Conservation (phyloP, 2,329 filamentous ascomycete species). For the Phialophora chinensis region DNA sequence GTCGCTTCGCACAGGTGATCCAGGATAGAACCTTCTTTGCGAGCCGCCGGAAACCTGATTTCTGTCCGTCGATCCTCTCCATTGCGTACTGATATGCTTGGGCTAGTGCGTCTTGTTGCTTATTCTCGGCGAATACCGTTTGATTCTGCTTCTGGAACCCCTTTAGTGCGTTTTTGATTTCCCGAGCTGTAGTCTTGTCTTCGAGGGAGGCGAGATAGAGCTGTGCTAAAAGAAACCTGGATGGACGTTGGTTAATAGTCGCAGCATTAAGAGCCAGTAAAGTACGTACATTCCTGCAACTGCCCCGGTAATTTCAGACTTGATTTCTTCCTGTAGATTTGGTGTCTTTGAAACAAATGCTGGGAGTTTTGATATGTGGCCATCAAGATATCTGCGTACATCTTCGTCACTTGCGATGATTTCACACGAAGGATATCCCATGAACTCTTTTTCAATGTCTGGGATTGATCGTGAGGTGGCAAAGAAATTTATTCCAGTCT, state of each 20-base stretch:
- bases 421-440: background rate
- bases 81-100: no score
- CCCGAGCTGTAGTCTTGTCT: background rate
- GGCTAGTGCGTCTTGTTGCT: no score
- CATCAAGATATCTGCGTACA: constrained; percentile 29
- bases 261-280: background rate
- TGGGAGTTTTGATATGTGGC: constrained; percentile 21
- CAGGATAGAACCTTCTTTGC: constrained; percentile 38
- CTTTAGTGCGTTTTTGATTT: constrained; percentile 5
- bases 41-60: constrained; percentile 9
- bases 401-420: constrained; percentile 22
- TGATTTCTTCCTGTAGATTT: constrained; percentile 20
- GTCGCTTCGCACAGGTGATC: constrained; percentile 34
- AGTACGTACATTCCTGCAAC: constrained; percentile 38
- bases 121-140: constrained; percentile 11
- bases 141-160: background rate
- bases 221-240: constrained; percentile 28
- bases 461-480: constrained; percentile 3
- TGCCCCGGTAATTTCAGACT: constrained; percentile 23
- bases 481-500: constrained; percentile 1
- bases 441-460: constrained; percentile 4
- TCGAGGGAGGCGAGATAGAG: constrained; percentile 9
- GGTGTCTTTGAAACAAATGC: constrained; percentile 15
- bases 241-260: no score
- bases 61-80: constrained; percentile 34